Percentiles rank a stretch among this genome's conserved stretches.
Conservation (phyloP, 176 grass and related monocot species). For the Avena insularis region DNA sequence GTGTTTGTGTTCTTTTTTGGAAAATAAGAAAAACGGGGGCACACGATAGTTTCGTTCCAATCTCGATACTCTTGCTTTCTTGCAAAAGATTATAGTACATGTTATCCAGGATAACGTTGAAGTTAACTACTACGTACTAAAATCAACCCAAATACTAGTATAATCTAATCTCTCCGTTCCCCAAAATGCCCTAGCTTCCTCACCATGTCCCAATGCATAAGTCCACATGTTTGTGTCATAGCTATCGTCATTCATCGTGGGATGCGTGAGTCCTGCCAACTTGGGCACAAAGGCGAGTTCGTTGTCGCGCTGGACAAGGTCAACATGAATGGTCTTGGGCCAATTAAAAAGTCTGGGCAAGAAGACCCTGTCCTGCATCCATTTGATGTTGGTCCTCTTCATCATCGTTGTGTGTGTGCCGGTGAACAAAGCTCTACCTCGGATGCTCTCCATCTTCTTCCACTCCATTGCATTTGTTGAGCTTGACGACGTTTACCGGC, state of each 20-base stretch:
- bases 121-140: not conserved
- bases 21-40: too few species aligned
- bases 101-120: too few species aligned
- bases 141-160: conserved; percentile 34
- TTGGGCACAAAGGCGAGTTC: not conserved
- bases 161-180: not conserved
- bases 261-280: not conserved
- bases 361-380: conserved; percentile 18
- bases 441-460: not conserved
- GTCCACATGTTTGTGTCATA: not conserved
- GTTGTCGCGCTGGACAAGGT: not conserved
- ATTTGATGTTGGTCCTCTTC: not conserved
- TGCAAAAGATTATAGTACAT: too few species aligned
- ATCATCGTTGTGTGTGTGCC: not conserved
- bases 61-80: too few species aligned
- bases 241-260: not conserved
- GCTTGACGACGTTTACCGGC: not conserved
- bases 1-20: too few species aligned
- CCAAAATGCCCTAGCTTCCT: not conserved
- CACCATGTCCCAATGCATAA: not conserved
- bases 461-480: conserved; percentile 8
- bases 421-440: not conserved
- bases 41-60: too few species aligned
- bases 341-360: not conserved
- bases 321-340: not conserved